Base-by-base conservation (phyloP, 345 rosid genomes). In the Syzygium oleosum region DNA sequence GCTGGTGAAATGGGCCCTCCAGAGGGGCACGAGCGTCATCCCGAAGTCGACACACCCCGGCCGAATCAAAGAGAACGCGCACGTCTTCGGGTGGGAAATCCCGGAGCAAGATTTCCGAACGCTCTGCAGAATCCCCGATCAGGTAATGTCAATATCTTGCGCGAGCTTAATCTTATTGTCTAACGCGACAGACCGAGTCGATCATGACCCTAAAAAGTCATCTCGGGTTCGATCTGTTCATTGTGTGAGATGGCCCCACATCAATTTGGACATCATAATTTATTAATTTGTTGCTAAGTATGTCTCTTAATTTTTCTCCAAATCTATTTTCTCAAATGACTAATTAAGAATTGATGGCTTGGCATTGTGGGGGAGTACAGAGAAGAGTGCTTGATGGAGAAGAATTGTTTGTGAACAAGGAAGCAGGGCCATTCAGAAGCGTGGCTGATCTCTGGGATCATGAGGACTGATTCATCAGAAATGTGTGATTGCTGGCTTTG, bases 361-460 rank as follows among this genome's bases (percentile, higher is more conserved):
- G 46, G 46, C 46, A 43, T 43, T 43, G 46, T 43, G 46, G 4
- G 7, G 46, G 6, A 3, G 46, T 49, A 78, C 94, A 93, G 94
- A 90, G 79, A 80, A 91, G 94, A 87, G 94, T 92, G 65, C 17
- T 93, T 51, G 92, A 90, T 52, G 95, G 94, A 15, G 95, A 87
- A 88, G 91, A 92, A 22, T 29, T 92, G 16, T 91, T 92, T 51
- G 94, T 91, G 38, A 92, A 91, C 91, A 88, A 91, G 89, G 88
- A 58, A 0, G 88, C 80, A 1, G 94, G 95, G 19, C 94, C 94
- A 21, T 91, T 91, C 87, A 90, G 88, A 25, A 91, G 92, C 15
- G 93, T 91, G 78, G 97, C 94, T 12, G 94, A 92, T 85, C 86
- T 93, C 43, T 95, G 94, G 96, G 97, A 94, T 86, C 89, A 92